Base-by-base conservation (phyloP, 108 stramenopile genomes). In the Cylindrotheca fusiformis region DNA sequence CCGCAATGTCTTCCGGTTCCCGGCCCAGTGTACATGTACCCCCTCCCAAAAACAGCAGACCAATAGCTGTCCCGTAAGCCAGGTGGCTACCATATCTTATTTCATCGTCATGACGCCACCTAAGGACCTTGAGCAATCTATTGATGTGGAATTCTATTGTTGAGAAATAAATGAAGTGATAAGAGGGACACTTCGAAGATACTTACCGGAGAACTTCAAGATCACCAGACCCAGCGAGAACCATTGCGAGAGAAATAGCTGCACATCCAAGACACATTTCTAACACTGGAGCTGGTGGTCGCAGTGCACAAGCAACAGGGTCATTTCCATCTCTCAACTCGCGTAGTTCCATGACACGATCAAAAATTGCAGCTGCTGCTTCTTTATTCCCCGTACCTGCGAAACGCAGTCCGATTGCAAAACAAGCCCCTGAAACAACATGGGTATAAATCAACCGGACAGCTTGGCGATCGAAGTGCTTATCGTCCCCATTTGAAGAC, bases 181-280 rank as follows among this genome's bases (percentile, higher is more conserved):
- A n/a, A n/a, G n/a, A n/a, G n/a, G n/a, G n/a, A n/a, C n/a, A n/a
- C n/a, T n/a, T n/a, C n/a, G n/a, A n/a, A n/a, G n/a, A n/a, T 41
- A 41, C 36, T 6, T 14, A 41, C 36, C 90, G 71, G 24, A 99
- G 76, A 12, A 92, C 80, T 55, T 93, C 90, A 14, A 97, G 51
- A 76, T 98, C 95, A 10, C 98, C 98, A 27, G 95, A 96, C 20
- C 98, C 98, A 18, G 98, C 93, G 86, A 97, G 89, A 0, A 98
- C 95, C 79, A 97, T 83, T 8, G 93, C 91, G 25, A 97, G 80
- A 41, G 93, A 81, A 47, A 97, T 68, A 5, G 96, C 90, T 4
- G 80, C 53, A 18, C 81, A 79, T 26, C 93, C 81, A 20, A 99
- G 72, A 62, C 95, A 97, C 70, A 95, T 91, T 46, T 95, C 95